Evolutionary conservation across 805 yeast species (phyloP), one percentile per base, ranked within the genome.

Genomic region (Metschnikowia santaceciliae): DNA sequence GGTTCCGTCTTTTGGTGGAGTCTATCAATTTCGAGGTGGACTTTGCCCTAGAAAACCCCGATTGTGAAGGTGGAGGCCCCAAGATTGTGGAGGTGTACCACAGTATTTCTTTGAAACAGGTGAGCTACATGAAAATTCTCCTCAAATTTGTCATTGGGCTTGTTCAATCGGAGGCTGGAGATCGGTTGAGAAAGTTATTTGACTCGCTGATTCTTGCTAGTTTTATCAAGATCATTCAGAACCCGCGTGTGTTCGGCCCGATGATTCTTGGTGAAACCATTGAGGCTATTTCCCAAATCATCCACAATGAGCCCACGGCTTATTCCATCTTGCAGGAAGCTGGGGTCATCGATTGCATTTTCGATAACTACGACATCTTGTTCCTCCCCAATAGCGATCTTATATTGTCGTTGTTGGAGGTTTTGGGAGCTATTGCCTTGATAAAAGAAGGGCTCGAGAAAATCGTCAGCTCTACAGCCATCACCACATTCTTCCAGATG

Each of bases 271-370:
- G 88, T 0, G 72, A 80, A 20, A 77, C 88, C 0, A 64, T 91
- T 35, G 84, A 82, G 53, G 78, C 84, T 11, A 76, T 90, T 19
- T 78, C 85, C 38, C 78, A 78, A 11, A 88, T 90, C 52, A 82
- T 91, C 30, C 92, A 91, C 63, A 87, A 86, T 57, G 97, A 92
- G 60, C 97, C 97, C 7, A 90, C 97, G 0, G 88, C 96, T 3
- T 91, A 78, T 61, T 77, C 86, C 2, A 83, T 91, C 39, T 74
- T 91, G 56, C 83, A 81, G 38, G 98, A 91, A 64, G 85, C 95
- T 0, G 80, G 81, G 0, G 81, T 88, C 1, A 81, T 91, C 35
- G 86, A 85, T 43, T 71, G 80, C 2, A 75, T 90, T 35, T 65
- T 90, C 46, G 76, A 77, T 10, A 76, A 83, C 44, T 84, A 86